Evolutionary conservation across 2,329 filamentous ascomycete species (phyloP), one percentile per base, ranked within the genome.

Genomic region (Xylariales sp.): DNA sequence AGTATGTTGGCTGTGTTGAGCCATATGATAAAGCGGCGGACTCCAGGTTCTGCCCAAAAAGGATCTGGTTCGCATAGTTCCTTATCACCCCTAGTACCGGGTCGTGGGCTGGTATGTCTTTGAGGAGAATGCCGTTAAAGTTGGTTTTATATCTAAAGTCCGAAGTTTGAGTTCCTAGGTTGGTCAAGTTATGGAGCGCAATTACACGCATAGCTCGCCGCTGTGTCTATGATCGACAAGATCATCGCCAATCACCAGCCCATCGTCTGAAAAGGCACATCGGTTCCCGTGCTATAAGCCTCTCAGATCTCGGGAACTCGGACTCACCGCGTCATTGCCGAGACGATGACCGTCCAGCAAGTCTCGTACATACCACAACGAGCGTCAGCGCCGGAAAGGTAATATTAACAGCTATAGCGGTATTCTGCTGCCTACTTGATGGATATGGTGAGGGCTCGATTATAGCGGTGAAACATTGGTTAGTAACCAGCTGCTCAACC

Each of bases 61-160:
- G 51, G 7, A 69, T 51, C 31, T 69, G 61, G 25, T 62, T 61
- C 14, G 62, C 49, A 31, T 61, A 69, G 48, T 60, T 62, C 58
- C 58, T 65, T 43, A 55, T 48, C 25, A 46, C 37, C 11, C 50
- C 51, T 9, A 43, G 43, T 16, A 46, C 31, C 15, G 44, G 46
- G 38, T 55, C 50, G 28, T 53, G 51, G 16, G 42, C 45, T 2
- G 52, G 51, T 8, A 54, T 49, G 12, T 53, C 41, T 19, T 46
- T 42, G 19, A 19, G 32, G 21, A 33, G 42, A 7, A 54, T 52
- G 10, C 49, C 51, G 29, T 53, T 46, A 40, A 49, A 53, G 38
- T 52, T 51, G 5, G 49, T 51, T 31, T 47, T 48, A 54, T 53
- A 37, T 43, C 51, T 54, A 42, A 4, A 11, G 5, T 32, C 4